phyloP scores from a whole-genome alignment of 495 filamentous ascomycete genomes.

The Xylaria intraflava region DNA sequence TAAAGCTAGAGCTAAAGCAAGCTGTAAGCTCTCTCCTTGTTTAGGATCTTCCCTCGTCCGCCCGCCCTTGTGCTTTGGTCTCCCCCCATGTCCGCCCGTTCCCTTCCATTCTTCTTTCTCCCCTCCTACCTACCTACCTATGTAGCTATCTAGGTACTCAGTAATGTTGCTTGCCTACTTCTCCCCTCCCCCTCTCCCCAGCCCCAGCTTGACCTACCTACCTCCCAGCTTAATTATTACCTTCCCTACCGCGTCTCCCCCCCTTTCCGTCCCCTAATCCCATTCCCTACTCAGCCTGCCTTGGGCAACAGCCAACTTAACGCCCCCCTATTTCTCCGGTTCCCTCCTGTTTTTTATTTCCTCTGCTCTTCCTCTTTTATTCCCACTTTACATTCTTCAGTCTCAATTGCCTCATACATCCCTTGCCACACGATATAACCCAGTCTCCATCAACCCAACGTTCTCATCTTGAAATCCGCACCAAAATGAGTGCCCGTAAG shows the following conservation, averaged over 20 bases:
- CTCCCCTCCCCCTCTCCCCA: neutral
- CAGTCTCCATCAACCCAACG: constrained; percentile 20
- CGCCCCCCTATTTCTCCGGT: constrained; percentile 27
- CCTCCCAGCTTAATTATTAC: constrained; percentile 16
- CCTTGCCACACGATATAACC: constrained; percentile 9
- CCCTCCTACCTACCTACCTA: neutral
- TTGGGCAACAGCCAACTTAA: constrained; percentile 23
- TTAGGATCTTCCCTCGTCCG: constrained; percentile 4
- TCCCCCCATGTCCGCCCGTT: neutral
- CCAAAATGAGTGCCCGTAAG: constrained; percentile 41
- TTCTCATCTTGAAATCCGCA: constrained; percentile 13
- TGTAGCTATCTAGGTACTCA: neutral
- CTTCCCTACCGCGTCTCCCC: constrained; percentile 25
- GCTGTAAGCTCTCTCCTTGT: constrained; percentile 7
- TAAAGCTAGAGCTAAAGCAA: constrained; percentile 7
- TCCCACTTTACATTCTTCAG: constrained; percentile 17
- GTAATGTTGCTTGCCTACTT: constrained; percentile 10
- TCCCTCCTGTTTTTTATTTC: constrained; percentile 24
- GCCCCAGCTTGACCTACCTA: constrained; percentile 3
- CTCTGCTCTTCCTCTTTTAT: constrained; percentile 14
- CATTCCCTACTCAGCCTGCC: constrained; percentile 24
- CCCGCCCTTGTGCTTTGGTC: constrained; percentile 1
- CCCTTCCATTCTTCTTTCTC: constrained; percentile 3
- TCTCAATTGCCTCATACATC: constrained; percentile 17
- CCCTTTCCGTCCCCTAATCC: constrained; percentile 19